Evolutionary conservation across 192 early-diverging fungal genomes (phyloP).

Genomic region (Funneliformis geosporum): DNA sequence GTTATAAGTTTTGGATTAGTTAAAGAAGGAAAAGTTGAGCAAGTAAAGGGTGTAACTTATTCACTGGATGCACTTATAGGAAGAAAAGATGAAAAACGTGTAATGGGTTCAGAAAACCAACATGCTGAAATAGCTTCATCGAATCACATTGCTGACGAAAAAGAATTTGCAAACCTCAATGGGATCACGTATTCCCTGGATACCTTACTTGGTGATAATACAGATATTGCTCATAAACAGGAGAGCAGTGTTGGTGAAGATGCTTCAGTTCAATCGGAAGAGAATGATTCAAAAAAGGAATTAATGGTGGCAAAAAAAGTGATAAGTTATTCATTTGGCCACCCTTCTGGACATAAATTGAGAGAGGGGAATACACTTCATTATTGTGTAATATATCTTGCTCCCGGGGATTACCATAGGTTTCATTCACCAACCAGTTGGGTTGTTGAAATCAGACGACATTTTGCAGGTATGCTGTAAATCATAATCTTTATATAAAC

Average conservation of each 20-base stretch:
- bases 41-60: slow-evolving; percentile 95
- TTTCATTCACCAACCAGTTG: slow-evolving; percentile 98
- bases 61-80: slow-evolving; percentile 87
- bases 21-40: slow-evolving; percentile 76
- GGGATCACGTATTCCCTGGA: slow-evolving; percentile 83
- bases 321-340: slow-evolving; percentile 13
- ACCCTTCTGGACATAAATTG: slow-evolving; percentile 17
- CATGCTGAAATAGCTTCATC: not conserved
- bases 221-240: slow-evolving; percentile 38
- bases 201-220: slow-evolving; percentile 62
- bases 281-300: slow-evolving; percentile 33
- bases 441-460: slow-evolving; percentile 83
- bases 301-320: slow-evolving; percentile 5
- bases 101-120: slow-evolving; percentile 3
- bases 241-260: slow-evolving; percentile 43
- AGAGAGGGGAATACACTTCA: slow-evolving; percentile 75
- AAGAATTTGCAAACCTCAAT: slow-evolving; percentile 87
- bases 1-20: slow-evolving; percentile 90
- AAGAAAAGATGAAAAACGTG: slow-evolving; percentile 36
- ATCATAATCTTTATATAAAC: not conserved
- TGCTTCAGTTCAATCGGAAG: slow-evolving; percentile 41
- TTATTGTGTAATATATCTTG: slow-evolving; percentile 93
- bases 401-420: slow-evolving; percentile 98
- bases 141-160: slow-evolving; percentile 63
- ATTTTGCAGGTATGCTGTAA: slow-evolving; percentile 77